These are phyloP conservation scores for Claviceps fusiformis DNA, from an alignment of 2,329 filamentous ascomycete species.

Conservation along the genomic window DNA sequence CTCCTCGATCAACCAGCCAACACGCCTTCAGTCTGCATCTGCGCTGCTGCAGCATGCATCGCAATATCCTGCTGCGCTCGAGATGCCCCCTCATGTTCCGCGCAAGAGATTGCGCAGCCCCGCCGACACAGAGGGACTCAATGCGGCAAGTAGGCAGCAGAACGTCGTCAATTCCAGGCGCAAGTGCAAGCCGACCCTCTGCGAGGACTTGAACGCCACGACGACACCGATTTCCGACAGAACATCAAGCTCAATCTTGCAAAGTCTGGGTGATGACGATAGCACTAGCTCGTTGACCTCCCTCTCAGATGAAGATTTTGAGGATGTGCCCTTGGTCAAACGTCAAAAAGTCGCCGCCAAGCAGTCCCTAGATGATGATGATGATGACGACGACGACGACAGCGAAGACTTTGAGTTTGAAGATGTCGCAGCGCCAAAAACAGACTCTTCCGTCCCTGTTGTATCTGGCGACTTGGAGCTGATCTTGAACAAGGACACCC, in stretches of 20 bases:
- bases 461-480: conserved; percentile 59
- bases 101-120: conserved; percentile 50
- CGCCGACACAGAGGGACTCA: conserved; percentile 15
- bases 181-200: conserved; percentile 41
- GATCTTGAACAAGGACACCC: conserved; percentile 47
- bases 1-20: not conserved
- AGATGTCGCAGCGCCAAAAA: conserved; percentile 50
- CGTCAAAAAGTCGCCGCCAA: conserved; percentile 20
- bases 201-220: conserved; percentile 45
- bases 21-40: not conserved
- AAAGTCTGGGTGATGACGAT: conserved; percentile 30
- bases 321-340: conserved; percentile 28
- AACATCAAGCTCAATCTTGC: conserved; percentile 27
- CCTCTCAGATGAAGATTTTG: conserved; percentile 43
- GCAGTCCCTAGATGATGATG: conserved; percentile 12
- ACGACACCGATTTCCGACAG: conserved; percentile 30
- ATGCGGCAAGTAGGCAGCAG: conserved; percentile 13
- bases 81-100: conserved; percentile 55
- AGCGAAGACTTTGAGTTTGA: conserved; percentile 40
- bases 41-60: conserved; percentile 7
- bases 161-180: conserved; percentile 2
- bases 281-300: conserved; percentile 37
- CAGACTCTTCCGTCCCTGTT: conserved; percentile 31
- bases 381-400: conserved; percentile 7
- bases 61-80: not conserved